A percentile compares a stretch with the other conserved stretches of the same genome.
These are phyloP conservation scores for Penicillium sp. DNA, from an alignment of 2,329 filamentous ascomycete species.

Conservation along the genomic window DNA sequence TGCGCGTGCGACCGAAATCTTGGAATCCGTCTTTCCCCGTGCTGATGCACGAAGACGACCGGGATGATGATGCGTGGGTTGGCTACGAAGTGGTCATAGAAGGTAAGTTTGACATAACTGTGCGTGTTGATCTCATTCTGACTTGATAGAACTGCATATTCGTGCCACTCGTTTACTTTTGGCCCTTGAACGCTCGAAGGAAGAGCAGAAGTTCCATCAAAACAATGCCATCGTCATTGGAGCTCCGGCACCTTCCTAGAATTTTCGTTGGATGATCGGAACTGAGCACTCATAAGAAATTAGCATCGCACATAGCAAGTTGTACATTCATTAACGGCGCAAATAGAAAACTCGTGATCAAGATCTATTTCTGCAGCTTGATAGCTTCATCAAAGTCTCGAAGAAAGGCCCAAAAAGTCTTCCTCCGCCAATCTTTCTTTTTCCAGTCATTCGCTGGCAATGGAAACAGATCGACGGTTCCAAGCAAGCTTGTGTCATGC, in stretches of 20 bases:
- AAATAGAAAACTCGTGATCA: neutral
- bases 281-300: neutral
- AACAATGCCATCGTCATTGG: slow-evolving; percentile 62
- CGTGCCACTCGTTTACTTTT: slow-evolving; percentile 65
- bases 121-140: neutral
- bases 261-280: neutral
- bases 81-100: slow-evolving; percentile 72
- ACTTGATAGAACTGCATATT: slow-evolving; percentile 63
- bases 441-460: slow-evolving; percentile 32
- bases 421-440: slow-evolving; percentile 23
- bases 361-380: neutral
- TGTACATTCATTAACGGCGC: neutral
- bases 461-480: slow-evolving; percentile 31
- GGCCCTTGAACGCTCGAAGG: slow-evolving; percentile 65
- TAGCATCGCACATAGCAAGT: neutral
- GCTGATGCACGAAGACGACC: slow-evolving; percentile 48
- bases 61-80: slow-evolving; percentile 66
- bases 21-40: slow-evolving; percentile 53
- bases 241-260: neutral
- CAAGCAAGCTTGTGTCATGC: slow-evolving; percentile 29
- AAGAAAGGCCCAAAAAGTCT: slow-evolving; percentile 28
- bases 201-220: slow-evolving; percentile 57
- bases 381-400: slow-evolving; percentile 10
- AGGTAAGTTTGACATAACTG: slow-evolving; percentile 52
- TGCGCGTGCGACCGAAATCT: slow-evolving; percentile 62